phyloP scores from a whole-genome alignment of 1,284 basidiomycete species.

The Sporisorium graminicola region DNA sequence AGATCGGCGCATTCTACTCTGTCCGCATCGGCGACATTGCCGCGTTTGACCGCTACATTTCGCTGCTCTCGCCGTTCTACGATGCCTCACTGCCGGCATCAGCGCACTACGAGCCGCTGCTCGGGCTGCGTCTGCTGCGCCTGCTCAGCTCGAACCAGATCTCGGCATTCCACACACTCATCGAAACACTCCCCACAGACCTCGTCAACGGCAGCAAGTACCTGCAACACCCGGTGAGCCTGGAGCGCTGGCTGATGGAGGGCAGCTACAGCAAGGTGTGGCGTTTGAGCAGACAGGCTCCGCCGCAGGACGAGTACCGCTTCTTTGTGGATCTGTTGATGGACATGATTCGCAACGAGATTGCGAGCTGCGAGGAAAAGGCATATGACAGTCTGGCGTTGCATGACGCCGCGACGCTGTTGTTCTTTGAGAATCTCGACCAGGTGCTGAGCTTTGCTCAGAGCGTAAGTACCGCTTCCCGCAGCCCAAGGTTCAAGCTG shows the following conservation, averaged over 20 bases:
- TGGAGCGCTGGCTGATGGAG: conserved; percentile 97
- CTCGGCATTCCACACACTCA: conserved; percentile 97
- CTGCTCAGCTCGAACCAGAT: conserved; percentile 95
- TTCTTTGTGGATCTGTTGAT: conserved; percentile 91
- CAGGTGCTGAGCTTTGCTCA: conserved; percentile 84
- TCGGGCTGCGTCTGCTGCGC: conserved; percentile 92
- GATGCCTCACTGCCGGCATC: conserved; percentile 80
- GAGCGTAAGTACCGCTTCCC: conserved; percentile 70
- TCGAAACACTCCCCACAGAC: conserved; percentile 81
- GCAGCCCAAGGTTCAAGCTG: background rate
- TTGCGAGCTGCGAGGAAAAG: conserved; percentile 90
- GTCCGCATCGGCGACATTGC: conserved; percentile 88
- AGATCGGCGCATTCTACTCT: conserved; percentile 93
- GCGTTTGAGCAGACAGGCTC: conserved; percentile 85
- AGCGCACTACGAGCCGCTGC: conserved; percentile 85
- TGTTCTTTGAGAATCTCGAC: conserved; percentile 85
- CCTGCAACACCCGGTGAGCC: conserved; percentile 68
- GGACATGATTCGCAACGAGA: conserved; percentile 93
- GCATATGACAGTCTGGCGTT: conserved; percentile 88
- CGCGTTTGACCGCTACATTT: conserved; percentile 94
- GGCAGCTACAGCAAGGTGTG: conserved; percentile 98
- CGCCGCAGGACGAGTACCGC: conserved; percentile 79
- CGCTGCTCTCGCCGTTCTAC: conserved; percentile 92
- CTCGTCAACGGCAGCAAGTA: conserved; percentile 57
- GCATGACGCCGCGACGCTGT: conserved; percentile 85